phyloP scores from a whole-genome alignment of 1,139 yeast genomes.

The Blastobotrys aristatus region DNA sequence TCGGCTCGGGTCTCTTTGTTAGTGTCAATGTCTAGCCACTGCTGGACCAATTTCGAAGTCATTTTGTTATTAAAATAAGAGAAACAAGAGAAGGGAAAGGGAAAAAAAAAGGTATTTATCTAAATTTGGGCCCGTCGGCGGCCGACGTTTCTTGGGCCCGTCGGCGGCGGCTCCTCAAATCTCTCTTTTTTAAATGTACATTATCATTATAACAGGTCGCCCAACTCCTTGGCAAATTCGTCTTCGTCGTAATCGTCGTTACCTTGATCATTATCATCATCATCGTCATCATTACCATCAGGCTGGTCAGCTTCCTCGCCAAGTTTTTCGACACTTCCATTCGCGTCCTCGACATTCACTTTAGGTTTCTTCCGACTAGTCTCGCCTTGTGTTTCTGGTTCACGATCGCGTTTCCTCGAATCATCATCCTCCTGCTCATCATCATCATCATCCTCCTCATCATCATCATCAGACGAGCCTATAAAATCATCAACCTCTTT shows the following conservation, averaged over 20 bases:
- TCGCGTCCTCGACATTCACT: background rate
- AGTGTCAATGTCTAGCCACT: conserved; percentile 47
- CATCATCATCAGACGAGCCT: conserved; percentile 32
- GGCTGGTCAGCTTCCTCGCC: no score
- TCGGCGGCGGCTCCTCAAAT: conserved; percentile 1
- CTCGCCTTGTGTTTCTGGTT: background rate
- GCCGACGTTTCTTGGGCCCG: background rate
- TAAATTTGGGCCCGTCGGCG: background rate
- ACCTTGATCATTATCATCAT: conserved; percentile 15
- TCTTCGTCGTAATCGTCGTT: conserved; percentile 32
- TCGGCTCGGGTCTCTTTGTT: conserved; percentile 55
- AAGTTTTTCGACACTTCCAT: no score
- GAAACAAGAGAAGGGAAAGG: background rate
- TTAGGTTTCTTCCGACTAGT: conserved; percentile 17
- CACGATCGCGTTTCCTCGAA: background rate
- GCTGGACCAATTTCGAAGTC: conserved; percentile 35
- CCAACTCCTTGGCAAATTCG: conserved; percentile 40
- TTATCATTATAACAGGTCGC: conserved; percentile 17
- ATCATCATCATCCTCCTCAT: conserved; percentile 30
- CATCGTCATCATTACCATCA: conserved; percentile 15
- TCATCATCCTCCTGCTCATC: no score
- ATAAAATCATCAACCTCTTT: conserved; percentile 37
- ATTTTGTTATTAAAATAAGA: background rate
- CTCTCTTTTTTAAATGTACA: background rate
- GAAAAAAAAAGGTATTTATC: background rate